Conservation (phyloP, 2,329 filamentous ascomycete species). For the Scedosporium apiospermum region DNA sequence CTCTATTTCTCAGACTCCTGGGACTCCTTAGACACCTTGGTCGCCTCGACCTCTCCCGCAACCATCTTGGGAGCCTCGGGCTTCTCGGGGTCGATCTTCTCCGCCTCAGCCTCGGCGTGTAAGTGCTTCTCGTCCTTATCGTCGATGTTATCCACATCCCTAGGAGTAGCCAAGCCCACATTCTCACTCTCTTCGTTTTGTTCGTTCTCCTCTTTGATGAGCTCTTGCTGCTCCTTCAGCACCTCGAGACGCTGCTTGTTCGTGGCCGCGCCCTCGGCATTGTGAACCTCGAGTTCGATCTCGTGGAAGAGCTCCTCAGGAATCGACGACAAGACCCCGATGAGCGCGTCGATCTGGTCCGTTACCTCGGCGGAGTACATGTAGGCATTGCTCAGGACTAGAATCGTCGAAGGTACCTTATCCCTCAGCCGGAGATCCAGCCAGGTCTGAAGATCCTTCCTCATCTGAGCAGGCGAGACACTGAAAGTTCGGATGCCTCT, state of each 20-base stretch:
- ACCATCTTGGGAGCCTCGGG: slow-evolving; percentile 4
- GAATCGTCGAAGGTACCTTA: slow-evolving; percentile 88
- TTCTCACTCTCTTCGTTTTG: slow-evolving; percentile 76
- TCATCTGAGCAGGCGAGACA: slow-evolving; percentile 76
- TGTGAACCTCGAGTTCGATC: slow-evolving; percentile 97
- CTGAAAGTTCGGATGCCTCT: slow-evolving; percentile 90
- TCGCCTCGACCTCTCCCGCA: slow-evolving; percentile 18
- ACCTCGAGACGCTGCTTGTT: slow-evolving; percentile 99
- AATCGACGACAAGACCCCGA: slow-evolving; percentile 85
- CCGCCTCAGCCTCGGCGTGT: slow-evolving; percentile 34
- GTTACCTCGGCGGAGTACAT: slow-evolving; percentile 92
- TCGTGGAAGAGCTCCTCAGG: slow-evolving; percentile 99
- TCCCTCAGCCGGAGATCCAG: slow-evolving; percentile 87
- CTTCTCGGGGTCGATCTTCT: slow-evolving; percentile 13
- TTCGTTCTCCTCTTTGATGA: slow-evolving; percentile 94
- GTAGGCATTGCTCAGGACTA: slow-evolving; percentile 95
- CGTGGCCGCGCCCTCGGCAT: slow-evolving; percentile 89
- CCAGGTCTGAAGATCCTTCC: slow-evolving; percentile 89
- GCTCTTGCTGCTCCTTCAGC: slow-evolving; percentile 93
- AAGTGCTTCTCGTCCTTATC: slow-evolving; percentile 72
- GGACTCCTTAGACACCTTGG: slow-evolving; percentile 13
- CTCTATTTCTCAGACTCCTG: slow-evolving; percentile 15
- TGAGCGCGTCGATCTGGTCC: slow-evolving; percentile 85
- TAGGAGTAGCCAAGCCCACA: slow-evolving; percentile 63
- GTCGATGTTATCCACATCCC: slow-evolving; percentile 87